phyloP scores from a whole-genome alignment of 2,329 filamentous ascomycete species.

The Colletotrichum truncatum region DNA sequence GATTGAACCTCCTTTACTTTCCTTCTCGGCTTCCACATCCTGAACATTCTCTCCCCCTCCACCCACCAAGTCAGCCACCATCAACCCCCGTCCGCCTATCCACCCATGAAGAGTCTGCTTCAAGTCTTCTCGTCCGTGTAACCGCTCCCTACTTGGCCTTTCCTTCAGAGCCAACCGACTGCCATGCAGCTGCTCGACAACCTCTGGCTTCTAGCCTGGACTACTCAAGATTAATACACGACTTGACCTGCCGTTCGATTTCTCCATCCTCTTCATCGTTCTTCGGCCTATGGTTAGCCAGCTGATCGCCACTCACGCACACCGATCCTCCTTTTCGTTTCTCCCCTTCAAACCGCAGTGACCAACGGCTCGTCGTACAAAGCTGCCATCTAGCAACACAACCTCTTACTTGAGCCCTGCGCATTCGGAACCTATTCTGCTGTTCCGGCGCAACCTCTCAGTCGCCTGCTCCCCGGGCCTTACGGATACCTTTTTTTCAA shows the following conservation, averaged over 20 bases:
- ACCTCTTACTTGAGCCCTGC: not conserved
- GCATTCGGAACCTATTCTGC: not conserved
- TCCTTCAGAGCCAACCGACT: not conserved
- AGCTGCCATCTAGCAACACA: not conserved
- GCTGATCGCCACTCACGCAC: too few species aligned
- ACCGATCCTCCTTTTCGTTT: not conserved
- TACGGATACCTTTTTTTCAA: not conserved
- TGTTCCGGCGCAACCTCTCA: not conserved
- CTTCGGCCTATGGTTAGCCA: too few species aligned
- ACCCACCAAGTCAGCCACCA: not conserved
- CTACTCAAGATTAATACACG: slow-evolving; percentile 26
- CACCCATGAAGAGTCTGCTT: slow-evolving; percentile 17
- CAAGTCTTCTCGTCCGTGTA: slow-evolving; percentile 17
- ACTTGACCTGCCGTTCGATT: not conserved
- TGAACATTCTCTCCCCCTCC: not conserved
- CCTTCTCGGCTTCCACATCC: not conserved
- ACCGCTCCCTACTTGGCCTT: slow-evolving; percentile 12
- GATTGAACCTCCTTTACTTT: not conserved
- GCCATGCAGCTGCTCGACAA: slow-evolving; percentile 17
- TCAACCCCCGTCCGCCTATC: not conserved
- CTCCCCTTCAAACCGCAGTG: not conserved
- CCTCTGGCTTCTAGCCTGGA: slow-evolving; percentile 17
- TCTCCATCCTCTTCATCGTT: not conserved
- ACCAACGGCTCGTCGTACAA: slow-evolving; percentile 20
- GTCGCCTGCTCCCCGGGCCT: not conserved